Evolutionary conservation across 2,329 filamentous ascomycete species (phyloP).

Genomic region (Sphaerulina vaccinii): DNA sequence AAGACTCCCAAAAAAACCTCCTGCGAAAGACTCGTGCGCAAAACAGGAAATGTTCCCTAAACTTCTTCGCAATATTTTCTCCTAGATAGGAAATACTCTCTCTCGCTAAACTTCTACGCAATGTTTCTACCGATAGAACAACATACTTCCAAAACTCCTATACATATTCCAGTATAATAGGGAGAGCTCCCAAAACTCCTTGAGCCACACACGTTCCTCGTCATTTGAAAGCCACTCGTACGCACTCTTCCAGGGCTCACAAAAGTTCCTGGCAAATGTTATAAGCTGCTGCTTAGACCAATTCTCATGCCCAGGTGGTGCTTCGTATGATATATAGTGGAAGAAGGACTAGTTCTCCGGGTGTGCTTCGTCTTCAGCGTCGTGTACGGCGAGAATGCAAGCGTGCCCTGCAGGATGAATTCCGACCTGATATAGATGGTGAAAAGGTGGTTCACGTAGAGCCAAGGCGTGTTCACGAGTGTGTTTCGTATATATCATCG

Average conservation of each 20-base stretch:
- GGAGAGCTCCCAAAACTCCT: too few species aligned
- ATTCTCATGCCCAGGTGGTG: constrained; percentile 10
- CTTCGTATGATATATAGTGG: constrained; percentile 17
- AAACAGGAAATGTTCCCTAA: too few species aligned
- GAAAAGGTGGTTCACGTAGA: constrained; percentile 13
- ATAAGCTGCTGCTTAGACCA: constrained; percentile 12
- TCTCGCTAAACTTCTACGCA: too few species aligned
- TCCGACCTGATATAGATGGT: constrained; percentile 17
- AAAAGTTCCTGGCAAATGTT: constrained; percentile 9
- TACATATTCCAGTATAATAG: too few species aligned
- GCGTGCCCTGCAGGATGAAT: constrained; percentile 14
- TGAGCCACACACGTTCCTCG: constrained; percentile 1
- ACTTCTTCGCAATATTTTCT: too few species aligned
- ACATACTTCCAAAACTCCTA: too few species aligned
- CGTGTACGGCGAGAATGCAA: constrained; percentile 14
- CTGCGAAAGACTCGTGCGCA: too few species aligned
- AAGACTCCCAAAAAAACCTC: too few species aligned
- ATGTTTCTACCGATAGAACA: too few species aligned
- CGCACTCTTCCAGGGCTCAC: constrained; percentile 12
- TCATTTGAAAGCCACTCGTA: constrained; percentile 12
- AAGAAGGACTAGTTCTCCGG: constrained; percentile 19
- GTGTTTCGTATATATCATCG: constrained; percentile 21
- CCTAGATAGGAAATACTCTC: too few species aligned
- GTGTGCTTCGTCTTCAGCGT: constrained; percentile 7
- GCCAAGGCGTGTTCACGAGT: constrained; percentile 15